Evolutionary conservation across 805 yeast genomes (phyloP), one percentile per base, ranked within the genome.

Genomic region (Myxozyma udenii): DNA sequence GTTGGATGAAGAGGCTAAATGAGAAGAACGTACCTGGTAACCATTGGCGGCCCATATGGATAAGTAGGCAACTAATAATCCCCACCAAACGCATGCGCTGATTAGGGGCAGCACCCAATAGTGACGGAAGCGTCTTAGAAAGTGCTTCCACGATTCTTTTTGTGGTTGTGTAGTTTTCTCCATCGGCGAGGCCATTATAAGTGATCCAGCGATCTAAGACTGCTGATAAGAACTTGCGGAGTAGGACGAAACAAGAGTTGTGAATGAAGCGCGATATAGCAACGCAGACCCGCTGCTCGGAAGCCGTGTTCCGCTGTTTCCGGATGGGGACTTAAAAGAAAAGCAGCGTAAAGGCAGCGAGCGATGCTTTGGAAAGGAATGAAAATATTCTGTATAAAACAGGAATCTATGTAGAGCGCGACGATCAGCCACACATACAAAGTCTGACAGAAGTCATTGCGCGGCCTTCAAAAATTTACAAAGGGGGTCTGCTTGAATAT

Each of bases 51-150:
- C 79, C 97, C 97, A 90, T 59, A 82, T 78, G 1, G 76, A 67
- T 58, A 90, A 64, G 78, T 91, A 71, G 3, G 95, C 87, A 3
- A 84, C 81, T 9, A 90, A 77, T 96, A 88, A 87, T 2, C 86
- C 95, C 81, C 89, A 85, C 97, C 97, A 90, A 14, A 81, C 83
- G 1, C 81, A 67, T 46, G 80, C 70, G 1, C 87, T 78, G 1
- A 81, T 62, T 39, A 88, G 68, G 2, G 96, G 96, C 33, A 89
- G 60, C 54, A 68, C 59, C 73, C 73, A 72, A 55, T 68, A 67
- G 41, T 63, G 51, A 9, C 50, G 48, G 30, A 55, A 52, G 2
- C 48, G 47, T 4, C 43, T 36, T 11, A 48, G 44, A 23, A 48
- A 3, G 18, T 11, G 24, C 25, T 36, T 19, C 24, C 26, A 41